Conservation (phyloP, 2,329 filamentous ascomycete species). For the Pestalotiopsis sp. region DNA sequence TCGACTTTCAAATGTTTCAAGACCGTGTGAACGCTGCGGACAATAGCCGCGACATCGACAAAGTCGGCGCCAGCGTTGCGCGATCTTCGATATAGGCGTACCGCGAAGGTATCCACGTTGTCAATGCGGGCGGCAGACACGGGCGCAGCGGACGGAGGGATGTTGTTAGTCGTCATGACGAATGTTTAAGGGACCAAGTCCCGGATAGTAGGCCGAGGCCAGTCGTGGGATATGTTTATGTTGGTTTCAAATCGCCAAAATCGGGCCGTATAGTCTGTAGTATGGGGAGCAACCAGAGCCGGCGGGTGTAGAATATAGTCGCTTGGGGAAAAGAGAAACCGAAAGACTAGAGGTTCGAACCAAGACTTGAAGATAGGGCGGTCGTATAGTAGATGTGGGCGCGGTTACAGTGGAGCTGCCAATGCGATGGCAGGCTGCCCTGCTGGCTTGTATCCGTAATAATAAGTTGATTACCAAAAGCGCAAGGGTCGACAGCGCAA, state of each 20-base stretch:
- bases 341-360: not conserved
- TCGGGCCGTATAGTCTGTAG: not conserved
- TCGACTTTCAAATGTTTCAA: constrained; percentile 62
- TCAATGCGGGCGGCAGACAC: constrained; percentile 50
- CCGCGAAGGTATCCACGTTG: constrained; percentile 56
- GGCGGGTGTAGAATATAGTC: not conserved
- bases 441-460: no score
- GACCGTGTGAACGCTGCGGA: constrained; percentile 56
- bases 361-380: not conserved
- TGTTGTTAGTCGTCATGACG: constrained; percentile 30
- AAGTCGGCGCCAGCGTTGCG: constrained; percentile 52
- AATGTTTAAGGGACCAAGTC: constrained; percentile 15
- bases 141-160: constrained; percentile 17
- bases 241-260: not conserved
- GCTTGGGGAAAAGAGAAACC: not conserved
- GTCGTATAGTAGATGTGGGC: not conserved
- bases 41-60: constrained; percentile 49
- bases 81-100: constrained; percentile 56
- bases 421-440: not conserved
- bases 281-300: not conserved
- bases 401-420: not conserved
- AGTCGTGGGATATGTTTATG: not conserved
- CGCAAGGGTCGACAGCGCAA: not conserved
- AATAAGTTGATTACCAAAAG: not conserved
- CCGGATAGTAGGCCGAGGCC: constrained; percentile 5